Evolutionary conservation across 352 stramenopile genomes (phyloP).

Genomic region (Phytopythium cucurbitacearum): DNA sequence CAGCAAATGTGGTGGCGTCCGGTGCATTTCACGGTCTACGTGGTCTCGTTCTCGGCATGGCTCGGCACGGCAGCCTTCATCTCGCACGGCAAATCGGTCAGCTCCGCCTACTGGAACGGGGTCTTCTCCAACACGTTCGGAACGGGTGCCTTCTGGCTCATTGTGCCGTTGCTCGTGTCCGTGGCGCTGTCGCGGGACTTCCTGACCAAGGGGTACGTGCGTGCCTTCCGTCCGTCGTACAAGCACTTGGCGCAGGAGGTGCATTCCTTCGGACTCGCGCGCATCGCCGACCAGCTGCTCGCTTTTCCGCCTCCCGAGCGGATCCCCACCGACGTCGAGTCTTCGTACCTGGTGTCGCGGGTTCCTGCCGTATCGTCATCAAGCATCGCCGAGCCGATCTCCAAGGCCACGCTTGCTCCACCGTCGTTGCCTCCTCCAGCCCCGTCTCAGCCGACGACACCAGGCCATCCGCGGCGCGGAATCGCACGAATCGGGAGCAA

Average conservation of each 20-base stretch:
- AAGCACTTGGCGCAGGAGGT: constrained; percentile 86
- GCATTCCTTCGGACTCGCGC: constrained; percentile 50
- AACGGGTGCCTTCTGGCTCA: constrained; percentile 68
- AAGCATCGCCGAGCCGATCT: too few relatives aligned
- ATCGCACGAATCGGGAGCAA: constrained; percentile 16
- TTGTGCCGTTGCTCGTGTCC: constrained; percentile 70
- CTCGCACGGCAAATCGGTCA: constrained; percentile 64
- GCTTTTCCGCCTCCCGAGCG: constrained; percentile 74
- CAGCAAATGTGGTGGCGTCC: constrained; percentile 80
- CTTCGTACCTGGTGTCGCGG: constrained; percentile 1
- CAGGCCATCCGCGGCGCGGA: neutral
- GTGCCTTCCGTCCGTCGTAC: constrained; percentile 79
- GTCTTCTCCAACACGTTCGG: constrained; percentile 73
- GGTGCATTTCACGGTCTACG: constrained; percentile 66
- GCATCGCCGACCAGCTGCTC: constrained; percentile 65
- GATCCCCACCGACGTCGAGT: constrained; percentile 39
- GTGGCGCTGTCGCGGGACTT: constrained; percentile 70
- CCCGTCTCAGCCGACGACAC: too few relatives aligned
- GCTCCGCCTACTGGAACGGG: constrained; percentile 80
- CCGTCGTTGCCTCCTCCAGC: too few relatives aligned
- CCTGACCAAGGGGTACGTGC: constrained; percentile 79
- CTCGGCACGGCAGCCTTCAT: constrained; percentile 70
- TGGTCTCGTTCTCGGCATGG: constrained; percentile 66
- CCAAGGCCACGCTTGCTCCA: too few relatives aligned
- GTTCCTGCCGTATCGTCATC: constrained; percentile 14